A percentile compares a stretch with the other conserved stretches of the same genome.
Evolutionary conservation across 345 rosid species (phyloP).

Genomic region (Jatropha curcas): DNA sequence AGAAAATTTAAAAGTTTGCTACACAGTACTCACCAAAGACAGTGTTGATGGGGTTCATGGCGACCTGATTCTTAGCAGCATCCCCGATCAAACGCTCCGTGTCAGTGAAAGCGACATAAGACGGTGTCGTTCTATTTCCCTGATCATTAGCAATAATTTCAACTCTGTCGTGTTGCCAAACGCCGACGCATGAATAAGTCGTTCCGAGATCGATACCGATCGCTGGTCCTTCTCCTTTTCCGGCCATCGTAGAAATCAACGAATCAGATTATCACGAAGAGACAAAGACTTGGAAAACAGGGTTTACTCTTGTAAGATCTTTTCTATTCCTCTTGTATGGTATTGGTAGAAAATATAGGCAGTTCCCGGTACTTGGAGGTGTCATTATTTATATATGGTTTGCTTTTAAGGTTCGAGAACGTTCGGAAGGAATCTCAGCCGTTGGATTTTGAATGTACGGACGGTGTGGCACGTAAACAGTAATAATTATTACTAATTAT

Average conservation of each 20-base stretch:
- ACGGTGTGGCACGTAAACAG: too few relatives aligned
- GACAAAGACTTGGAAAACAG: too few relatives aligned
- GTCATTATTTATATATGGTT: background rate
- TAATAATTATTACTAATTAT: too few relatives aligned
- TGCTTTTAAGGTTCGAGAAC: constrained; percentile 4
- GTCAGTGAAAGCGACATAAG: constrained; percentile 34
- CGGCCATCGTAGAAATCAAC: constrained; percentile 12
- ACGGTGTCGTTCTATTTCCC: constrained; percentile 37
- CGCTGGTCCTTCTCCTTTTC: constrained; percentile 30
- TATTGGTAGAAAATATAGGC: too few relatives aligned
- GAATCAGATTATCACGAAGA: background rate
- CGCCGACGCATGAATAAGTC: constrained; percentile 31
- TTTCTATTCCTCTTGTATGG: background rate
- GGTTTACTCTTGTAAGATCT: background rate
- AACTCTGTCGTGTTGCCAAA: constrained; percentile 35
- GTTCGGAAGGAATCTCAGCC: background rate
- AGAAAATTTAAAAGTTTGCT: too few relatives aligned
- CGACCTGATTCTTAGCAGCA: constrained; percentile 40
- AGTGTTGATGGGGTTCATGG: constrained; percentile 37
- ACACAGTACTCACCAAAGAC: constrained; percentile 20
- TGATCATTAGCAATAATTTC: constrained; percentile 32
- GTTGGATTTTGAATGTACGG: background rate
- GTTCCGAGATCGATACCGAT: constrained; percentile 37
- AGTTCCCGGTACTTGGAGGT: background rate
- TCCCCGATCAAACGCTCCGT: constrained; percentile 33